Conservation (phyloP, 2,329 filamentous ascomycete species). For the Sarocladium kiliense region DNA sequence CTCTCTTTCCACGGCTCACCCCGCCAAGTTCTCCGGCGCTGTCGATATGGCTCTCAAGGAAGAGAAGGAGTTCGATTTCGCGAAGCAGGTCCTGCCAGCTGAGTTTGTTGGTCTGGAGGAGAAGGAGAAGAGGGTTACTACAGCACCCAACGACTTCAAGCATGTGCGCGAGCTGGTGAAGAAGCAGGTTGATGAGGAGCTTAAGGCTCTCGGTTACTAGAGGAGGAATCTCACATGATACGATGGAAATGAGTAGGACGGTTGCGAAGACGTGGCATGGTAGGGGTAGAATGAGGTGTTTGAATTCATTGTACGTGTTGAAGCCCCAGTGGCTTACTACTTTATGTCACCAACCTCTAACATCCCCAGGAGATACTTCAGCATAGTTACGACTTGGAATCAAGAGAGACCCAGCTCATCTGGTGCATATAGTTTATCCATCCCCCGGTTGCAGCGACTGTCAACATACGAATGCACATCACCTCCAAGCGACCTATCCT, state of each 20-base stretch:
- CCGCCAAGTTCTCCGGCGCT: constrained; percentile 86
- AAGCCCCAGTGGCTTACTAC: neutral
- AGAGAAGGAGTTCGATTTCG: constrained; percentile 47
- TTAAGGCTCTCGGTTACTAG: constrained; percentile 27
- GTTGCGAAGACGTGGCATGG: neutral
- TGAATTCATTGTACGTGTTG: neutral
- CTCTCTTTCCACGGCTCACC: constrained; percentile 87
- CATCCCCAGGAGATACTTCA: neutral
- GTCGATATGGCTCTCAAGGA: constrained; percentile 49
- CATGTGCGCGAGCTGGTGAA: constrained; percentile 71
- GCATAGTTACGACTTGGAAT: neutral
- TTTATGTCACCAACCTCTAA: too few species aligned
- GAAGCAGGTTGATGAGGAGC: constrained; percentile 64
- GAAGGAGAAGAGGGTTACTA: constrained; percentile 67
- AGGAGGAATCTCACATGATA: neutral
- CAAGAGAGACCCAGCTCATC: neutral
- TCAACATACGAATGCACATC: too few species aligned
- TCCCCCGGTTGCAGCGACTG: too few species aligned
- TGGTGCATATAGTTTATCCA: neutral
- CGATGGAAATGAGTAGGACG: neutral
- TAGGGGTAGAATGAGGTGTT: neutral
- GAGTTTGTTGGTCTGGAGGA: constrained; percentile 78
- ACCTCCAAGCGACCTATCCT: too few species aligned
- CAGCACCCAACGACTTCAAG: constrained; percentile 67
- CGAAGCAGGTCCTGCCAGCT: constrained; percentile 66